These are phyloP conservation scores for Globisporangium ultimum DNA, from an alignment of 352 stramenopile species.

Conservation along the genomic window DNA sequence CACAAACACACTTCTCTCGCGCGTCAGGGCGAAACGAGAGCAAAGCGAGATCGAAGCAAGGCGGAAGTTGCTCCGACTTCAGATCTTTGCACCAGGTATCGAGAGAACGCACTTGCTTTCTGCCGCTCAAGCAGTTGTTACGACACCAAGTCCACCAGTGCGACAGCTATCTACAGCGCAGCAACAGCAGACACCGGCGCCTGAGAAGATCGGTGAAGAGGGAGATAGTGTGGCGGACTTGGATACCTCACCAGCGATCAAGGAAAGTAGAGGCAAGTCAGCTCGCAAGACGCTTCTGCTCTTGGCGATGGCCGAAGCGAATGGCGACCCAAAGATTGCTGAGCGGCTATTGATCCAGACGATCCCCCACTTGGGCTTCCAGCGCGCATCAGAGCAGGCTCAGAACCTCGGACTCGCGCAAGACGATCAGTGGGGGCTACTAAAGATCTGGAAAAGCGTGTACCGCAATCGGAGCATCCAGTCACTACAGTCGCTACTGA, in stretches of 20 bases:
- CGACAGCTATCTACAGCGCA: neutral
- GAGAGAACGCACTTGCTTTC: neutral
- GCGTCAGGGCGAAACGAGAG: constrained; percentile 26
- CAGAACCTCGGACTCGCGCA: constrained; percentile 29
- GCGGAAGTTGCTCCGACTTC: constrained; percentile 32
- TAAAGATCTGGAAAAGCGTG: constrained; percentile 59
- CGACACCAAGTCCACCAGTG: neutral
- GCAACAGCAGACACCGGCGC: neutral
- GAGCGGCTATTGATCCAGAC: constrained; percentile 30
- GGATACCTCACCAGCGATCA: too few relatives aligned
- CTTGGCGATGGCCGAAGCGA: constrained; percentile 49
- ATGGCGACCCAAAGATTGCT: constrained; percentile 39
- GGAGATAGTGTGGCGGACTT: neutral
- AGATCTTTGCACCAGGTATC: constrained; percentile 35
- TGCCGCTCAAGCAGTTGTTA: neutral
- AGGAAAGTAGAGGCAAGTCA: neutral
- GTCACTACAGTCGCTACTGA: constrained; percentile 15
- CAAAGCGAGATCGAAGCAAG: constrained; percentile 28
- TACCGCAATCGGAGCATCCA: constrained; percentile 49
- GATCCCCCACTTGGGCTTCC: constrained; percentile 28
- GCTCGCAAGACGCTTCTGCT: constrained; percentile 24
- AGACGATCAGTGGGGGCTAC: constrained; percentile 34
- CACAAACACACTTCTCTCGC: neutral
- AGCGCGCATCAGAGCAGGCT: constrained; percentile 39
- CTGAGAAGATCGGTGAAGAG: neutral